Evolutionary conservation across 345 rosid genomes (phyloP).

Genomic region (Populus nigra): DNA sequence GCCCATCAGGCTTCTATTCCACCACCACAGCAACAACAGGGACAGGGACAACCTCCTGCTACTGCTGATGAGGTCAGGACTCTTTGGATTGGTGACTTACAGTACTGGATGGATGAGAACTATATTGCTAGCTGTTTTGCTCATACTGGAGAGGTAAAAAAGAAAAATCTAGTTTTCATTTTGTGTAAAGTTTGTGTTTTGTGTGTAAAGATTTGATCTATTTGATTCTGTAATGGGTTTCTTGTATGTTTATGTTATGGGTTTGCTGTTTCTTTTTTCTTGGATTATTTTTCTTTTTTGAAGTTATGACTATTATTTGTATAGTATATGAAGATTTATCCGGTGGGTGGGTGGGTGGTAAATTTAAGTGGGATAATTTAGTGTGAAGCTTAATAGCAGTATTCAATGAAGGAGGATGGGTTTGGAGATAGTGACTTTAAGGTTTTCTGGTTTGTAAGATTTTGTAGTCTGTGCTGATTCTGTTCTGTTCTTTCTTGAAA

Average conservation of each 20-base stretch:
- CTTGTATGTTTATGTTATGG: not conserved
- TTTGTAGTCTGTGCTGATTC: too few species aligned
- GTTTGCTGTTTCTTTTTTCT: not conserved
- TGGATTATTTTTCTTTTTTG: not conserved
- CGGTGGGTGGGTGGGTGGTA: not conserved
- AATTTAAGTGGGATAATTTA: not conserved
- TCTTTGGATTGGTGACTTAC: conserved; percentile 94
- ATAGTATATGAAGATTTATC: not conserved
- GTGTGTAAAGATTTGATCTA: not conserved
- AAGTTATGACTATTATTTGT: too few species aligned
- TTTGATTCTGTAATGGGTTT: not conserved
- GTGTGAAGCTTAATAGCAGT: too few species aligned
- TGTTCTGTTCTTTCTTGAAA: too few species aligned
- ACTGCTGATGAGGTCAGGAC: conserved; percentile 77
- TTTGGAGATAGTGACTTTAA: too few species aligned
- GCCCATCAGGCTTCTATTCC: conserved; percentile 14
- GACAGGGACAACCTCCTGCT: conserved; percentile 33
- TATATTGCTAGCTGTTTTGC: conserved; percentile 58
- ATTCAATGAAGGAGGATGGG: too few species aligned
- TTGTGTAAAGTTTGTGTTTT: too few species aligned
- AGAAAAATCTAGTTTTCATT: not conserved
- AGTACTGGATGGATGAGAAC: conserved; percentile 92
- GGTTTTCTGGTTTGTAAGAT: too few species aligned
- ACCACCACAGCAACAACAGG: conserved; percentile 29
- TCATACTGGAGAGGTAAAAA: conserved; percentile 58